Evolutionary conservation across 306 rosid genomes (phyloP), one percentile per base, ranked within the genome.

Genomic region (Canavalia gladiata): DNA sequence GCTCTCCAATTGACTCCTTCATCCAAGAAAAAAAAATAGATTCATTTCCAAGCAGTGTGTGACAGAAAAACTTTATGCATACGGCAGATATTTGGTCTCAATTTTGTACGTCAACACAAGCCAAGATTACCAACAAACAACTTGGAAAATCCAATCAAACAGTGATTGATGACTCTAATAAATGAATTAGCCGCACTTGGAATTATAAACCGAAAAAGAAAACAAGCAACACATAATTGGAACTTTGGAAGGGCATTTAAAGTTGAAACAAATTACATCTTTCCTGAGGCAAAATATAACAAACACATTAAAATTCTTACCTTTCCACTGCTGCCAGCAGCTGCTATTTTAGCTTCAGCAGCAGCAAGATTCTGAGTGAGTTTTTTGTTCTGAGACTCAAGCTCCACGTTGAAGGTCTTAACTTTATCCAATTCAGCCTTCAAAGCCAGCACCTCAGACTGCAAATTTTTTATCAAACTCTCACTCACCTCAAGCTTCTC

Each of bases 401-500:
- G 85, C 82, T 91, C 93, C 65, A 87, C 18, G 28, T 92, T 92
- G 69, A 85, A 83, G 63, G 83, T 84, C 50, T 79, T 89, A 64
- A 89, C 86, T 77, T 81, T 84, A 35, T 84, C 90, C 92, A 94
- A 84, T 80, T 91, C 97, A 28, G 81, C 92, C 82, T 88, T 91
- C 94, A 94, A 84, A 0, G 46, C 86, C 51, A 75, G 62, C 71
- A 94, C 84, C 74, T 91, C 90, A 77, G 87, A 82, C 84, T 88
- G 85, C 87, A 92, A 88, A 84, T 50, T 75, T 82, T 76, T 81
- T 51, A 90, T 86, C 93, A 91, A 86, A 81, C 57, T 81, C 78
- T 92, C 93, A 35, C 90, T 86, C 75, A 78, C 28, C 25, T 84
- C 84, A 52, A 89, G 82, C 76, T 89, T 91, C 41, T 86, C 87